These are phyloP conservation scores for Cyamopsis tetragonoloba DNA, from an alignment of 306 rosid species.

Conservation along the genomic window DNA sequence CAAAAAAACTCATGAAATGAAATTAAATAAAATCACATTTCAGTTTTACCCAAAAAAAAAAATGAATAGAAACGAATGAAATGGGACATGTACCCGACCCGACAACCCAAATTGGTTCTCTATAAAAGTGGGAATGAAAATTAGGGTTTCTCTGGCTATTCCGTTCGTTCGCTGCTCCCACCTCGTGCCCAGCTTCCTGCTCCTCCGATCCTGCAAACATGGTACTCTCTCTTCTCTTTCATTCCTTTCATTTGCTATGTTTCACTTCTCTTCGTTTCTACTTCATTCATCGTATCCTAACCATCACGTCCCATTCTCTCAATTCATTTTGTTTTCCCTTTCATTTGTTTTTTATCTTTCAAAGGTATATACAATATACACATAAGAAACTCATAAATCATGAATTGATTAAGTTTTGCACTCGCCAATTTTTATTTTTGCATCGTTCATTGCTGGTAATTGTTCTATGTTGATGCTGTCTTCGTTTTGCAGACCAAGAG, in stretches of 20 bases:
- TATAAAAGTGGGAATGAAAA: background rate
- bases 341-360: too few species aligned
- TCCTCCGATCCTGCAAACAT: slow-evolving; percentile 21
- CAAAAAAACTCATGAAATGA: too few species aligned
- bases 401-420: background rate
- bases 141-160: slow-evolving; percentile 30
- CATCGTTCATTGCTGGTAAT: background rate
- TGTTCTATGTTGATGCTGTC: background rate
- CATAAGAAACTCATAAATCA: too few species aligned
- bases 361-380: too few species aligned
- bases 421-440: background rate
- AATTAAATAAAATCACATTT: too few species aligned
- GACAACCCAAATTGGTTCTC: background rate
- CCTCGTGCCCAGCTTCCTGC: background rate
- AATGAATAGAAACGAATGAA: too few species aligned
- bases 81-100: slow-evolving; percentile 9
- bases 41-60: too few species aligned
- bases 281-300: background rate
- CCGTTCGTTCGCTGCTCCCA: background rate
- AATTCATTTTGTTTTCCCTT: background rate
- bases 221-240: slow-evolving; percentile 19
- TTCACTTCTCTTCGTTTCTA: background rate
- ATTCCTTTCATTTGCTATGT: background rate
- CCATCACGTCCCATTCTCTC: background rate
- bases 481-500: slow-evolving; percentile 72